Percentiles rank a stretch among this genome's conserved stretches.
Conservation (phyloP, 75 land plant genomes). For the Sequoiadendron giganteum region DNA sequence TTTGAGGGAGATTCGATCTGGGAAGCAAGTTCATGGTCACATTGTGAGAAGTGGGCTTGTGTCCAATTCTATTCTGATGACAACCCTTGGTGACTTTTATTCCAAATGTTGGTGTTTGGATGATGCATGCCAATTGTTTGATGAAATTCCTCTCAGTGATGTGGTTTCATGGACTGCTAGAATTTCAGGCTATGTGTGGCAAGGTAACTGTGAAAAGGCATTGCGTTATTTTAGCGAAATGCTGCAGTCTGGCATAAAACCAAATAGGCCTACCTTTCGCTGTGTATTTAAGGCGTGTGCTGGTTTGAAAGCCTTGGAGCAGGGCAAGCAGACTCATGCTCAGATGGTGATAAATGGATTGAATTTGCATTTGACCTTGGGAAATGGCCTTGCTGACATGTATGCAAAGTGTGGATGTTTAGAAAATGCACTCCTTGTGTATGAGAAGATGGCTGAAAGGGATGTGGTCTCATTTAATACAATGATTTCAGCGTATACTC, state of each 20-base stretch:
- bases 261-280: slow-evolving; percentile 16
- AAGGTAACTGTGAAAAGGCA: slow-evolving; percentile 20
- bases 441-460: slow-evolving; percentile 11
- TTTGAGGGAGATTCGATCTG: neutral
- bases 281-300: slow-evolving; percentile 17
- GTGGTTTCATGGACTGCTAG: slow-evolving; percentile 30
- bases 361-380: slow-evolving; percentile 1
- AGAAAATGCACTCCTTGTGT: slow-evolving; percentile 5
- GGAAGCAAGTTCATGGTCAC: slow-evolving; percentile 7
- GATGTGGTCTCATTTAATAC: slow-evolving; percentile 14
- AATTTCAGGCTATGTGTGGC: slow-evolving; percentile 23
- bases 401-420: slow-evolving; percentile 23
- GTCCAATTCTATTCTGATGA: slow-evolving; percentile 14
- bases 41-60: slow-evolving; percentile 6
- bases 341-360: slow-evolving; percentile 12
- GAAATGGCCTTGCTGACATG: slow-evolving; percentile 22
- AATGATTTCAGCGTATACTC: slow-evolving; percentile 18
- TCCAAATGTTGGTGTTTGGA: slow-evolving; percentile 13
- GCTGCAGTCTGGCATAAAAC: slow-evolving; percentile 15
- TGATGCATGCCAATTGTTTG: slow-evolving; percentile 22
- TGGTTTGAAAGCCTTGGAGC: slow-evolving; percentile 3
- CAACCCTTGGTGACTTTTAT: slow-evolving; percentile 25
- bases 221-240: slow-evolving; percentile 1
- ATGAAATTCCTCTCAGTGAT: slow-evolving; percentile 9
- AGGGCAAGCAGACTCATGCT: slow-evolving; percentile 16